Evolutionary conservation across 768 basidiomycete genomes (phyloP).

Genomic region (Mycena kentingensis): DNA sequence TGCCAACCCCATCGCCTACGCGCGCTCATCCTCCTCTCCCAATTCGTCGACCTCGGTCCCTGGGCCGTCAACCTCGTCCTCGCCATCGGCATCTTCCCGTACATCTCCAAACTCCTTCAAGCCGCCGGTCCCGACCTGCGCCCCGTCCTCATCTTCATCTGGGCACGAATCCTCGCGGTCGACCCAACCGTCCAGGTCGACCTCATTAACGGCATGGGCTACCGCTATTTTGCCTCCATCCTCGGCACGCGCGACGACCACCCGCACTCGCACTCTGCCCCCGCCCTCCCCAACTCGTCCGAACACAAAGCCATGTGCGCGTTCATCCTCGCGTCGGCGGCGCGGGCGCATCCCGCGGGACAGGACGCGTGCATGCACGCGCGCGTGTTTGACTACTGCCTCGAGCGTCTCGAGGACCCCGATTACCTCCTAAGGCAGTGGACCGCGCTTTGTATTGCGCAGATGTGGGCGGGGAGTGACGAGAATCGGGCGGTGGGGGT

Average conservation of each 20-base stretch:
- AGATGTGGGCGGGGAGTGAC: slow-evolving; percentile 93
- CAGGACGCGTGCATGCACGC: slow-evolving; percentile 84
- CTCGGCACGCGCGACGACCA: slow-evolving; percentile 68
- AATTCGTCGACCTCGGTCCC: slow-evolving; percentile 97
- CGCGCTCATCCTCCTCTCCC: slow-evolving; percentile 92
- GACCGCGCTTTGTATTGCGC: slow-evolving; percentile 90
- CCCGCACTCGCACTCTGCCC: too few relatives aligned
- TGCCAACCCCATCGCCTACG: slow-evolving; percentile 95
- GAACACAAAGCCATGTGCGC: slow-evolving; percentile 99
- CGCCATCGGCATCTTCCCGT: slow-evolving; percentile 97
- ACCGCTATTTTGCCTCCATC: slow-evolving; percentile 83
- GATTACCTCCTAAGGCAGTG: slow-evolving; percentile 95
- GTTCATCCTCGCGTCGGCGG: slow-evolving; percentile 88
- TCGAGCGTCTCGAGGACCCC: slow-evolving; percentile 79
- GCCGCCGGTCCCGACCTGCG: slow-evolving; percentile 94
- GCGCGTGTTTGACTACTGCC: slow-evolving; percentile 84
- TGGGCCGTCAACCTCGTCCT: slow-evolving; percentile 98
- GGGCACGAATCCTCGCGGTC: slow-evolving; percentile 97
- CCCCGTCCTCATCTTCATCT: slow-evolving; percentile 97
- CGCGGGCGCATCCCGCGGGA: slow-evolving; percentile 85
- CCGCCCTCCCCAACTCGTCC: slow-evolving; percentile 86
- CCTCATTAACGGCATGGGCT: slow-evolving; percentile 79
- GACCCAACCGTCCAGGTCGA: slow-evolving; percentile 91
- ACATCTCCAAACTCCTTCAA: slow-evolving; percentile 94
- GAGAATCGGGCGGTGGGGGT: slow-evolving; percentile 87